These are phyloP conservation scores for Coniochaeta sp. DNA, from an alignment of 2,329 filamentous ascomycete genomes.

Conservation along the genomic window DNA sequence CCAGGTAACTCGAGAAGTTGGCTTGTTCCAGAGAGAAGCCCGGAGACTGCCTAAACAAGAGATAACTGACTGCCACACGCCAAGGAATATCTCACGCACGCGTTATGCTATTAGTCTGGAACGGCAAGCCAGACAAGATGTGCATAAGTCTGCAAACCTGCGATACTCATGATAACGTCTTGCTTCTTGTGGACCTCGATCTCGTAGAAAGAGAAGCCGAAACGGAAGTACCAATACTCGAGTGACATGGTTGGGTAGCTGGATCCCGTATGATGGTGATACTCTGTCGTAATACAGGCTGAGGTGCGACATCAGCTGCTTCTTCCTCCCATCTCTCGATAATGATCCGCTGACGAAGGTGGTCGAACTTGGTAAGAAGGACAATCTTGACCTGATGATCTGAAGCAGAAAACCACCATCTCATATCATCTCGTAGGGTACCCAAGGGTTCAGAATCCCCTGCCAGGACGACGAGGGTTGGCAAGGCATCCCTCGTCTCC, in stretches of 20 bases:
- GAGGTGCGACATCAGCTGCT: not conserved
- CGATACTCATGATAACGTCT: constrained; percentile 5
- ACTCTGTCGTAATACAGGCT: constrained; percentile 1
- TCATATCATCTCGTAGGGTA: constrained; percentile 2
- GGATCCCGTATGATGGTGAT: constrained; percentile 1
- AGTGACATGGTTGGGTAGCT: constrained; percentile 1
- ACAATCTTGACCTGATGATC: constrained; percentile 3
- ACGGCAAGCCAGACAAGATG: constrained; percentile 4
- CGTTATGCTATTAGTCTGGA: too few relatives aligned
- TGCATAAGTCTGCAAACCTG: constrained; percentile 5
- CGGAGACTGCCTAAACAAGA: too few relatives aligned
- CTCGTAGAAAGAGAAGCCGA: constrained; percentile 7
- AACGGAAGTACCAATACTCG: constrained; percentile 8
- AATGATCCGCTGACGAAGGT: not conserved
- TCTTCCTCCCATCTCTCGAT: constrained; percentile 5
- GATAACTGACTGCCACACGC: too few relatives aligned
- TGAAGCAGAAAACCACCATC: constrained; percentile 4
- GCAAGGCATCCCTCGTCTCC: not conserved
- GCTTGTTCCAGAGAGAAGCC: too few relatives aligned
- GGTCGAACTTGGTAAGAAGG: constrained; percentile 1
- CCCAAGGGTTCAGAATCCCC: constrained; percentile 1
- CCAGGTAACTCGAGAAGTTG: too few relatives aligned
- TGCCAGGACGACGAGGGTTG: not conserved
- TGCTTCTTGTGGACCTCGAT: constrained; percentile 3
- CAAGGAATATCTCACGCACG: too few relatives aligned